Evolutionary conservation across 1,139 yeast genomes (phyloP), one percentile per base, ranked within the genome.

Genomic region (Sugiyamaella novakii): DNA sequence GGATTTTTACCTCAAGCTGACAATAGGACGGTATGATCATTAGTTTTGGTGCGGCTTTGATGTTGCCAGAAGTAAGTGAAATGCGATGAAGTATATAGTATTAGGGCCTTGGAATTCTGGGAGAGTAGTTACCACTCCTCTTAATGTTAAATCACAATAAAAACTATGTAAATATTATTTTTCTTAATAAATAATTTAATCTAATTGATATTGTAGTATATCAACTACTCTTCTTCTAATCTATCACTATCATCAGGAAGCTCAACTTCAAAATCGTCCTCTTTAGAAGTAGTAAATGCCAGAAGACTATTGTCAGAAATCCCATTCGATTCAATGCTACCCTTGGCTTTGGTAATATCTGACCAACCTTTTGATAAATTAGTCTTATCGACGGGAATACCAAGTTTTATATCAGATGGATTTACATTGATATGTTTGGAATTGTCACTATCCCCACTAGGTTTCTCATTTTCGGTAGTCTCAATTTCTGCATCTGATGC

Each of bases 211-310:
- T n/a, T n/a, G n/a, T n/a, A n/a, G n/a, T n/a, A n/a, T n/a, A n/a
- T n/a, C n/a, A n/a, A 40, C 34, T 47, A 49, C 14, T 53, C 35
- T 14, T 43, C 27, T 11, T 42, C 40, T 22, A 21, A n/a, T 6
- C 18, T 24, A 14, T 37, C 52, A 14, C 39, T 46, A 27, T 52
- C 58, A 1, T 31, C 42, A 3, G 61, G 54, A 14, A 50, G 18
- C 18, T 55, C 58, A 3, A 58, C 55, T 4, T 33, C 40, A 37
- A 58, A 58, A 14, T 50, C 50, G 7, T 29, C 51, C 18, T 43
- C 53, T 12, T 30, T 44, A 3, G 35, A 22, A 3, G 51, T 47
- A 5, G 51, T 44, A 43, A 55, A 59, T 21, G 62, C 62, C 22
- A 59, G 27, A 4, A 42, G 27, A 10, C 49, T 14, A 15, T 50